Conservation (phyloP, 164 flowering plant genomes). For the Santalum album region DNA sequence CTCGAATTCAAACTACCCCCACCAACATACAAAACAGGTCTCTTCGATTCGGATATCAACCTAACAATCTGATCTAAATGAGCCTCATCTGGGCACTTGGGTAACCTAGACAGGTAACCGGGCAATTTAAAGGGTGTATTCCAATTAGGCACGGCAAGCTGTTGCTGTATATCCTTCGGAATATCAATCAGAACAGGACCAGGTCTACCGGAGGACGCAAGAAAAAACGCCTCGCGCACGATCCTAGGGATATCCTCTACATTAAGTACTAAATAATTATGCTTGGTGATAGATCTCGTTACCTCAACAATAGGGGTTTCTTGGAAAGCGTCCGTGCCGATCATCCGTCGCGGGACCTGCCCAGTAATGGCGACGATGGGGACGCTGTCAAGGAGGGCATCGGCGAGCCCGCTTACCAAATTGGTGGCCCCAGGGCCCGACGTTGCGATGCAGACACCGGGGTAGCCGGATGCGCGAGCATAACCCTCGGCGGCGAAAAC, state of each 20-base stretch:
- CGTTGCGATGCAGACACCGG: slow-evolving; percentile 69
- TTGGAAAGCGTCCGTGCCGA: slow-evolving; percentile 66
- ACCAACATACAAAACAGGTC: slow-evolving; percentile 57
- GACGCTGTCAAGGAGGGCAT: slow-evolving; percentile 54
- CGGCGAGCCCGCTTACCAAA: slow-evolving; percentile 65
- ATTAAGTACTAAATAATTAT: slow-evolving; percentile 55
- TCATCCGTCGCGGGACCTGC: slow-evolving; percentile 63
- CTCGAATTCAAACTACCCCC: slow-evolving; percentile 76
- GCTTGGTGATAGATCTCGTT: slow-evolving; percentile 61
- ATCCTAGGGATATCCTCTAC: slow-evolving; percentile 54
- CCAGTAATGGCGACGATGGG: slow-evolving; percentile 65
- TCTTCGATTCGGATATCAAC: slow-evolving; percentile 45
- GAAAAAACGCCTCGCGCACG: slow-evolving; percentile 46
- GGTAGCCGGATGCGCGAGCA: slow-evolving; percentile 47
- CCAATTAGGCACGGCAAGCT: slow-evolving; percentile 50
- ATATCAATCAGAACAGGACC: slow-evolving; percentile 67
- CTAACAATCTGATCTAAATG: slow-evolving; percentile 49
- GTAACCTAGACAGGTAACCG: slow-evolving; percentile 44
- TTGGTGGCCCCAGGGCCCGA: slow-evolving; percentile 81
- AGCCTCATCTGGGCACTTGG: slow-evolving; percentile 20
- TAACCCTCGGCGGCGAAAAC: slow-evolving; percentile 69
- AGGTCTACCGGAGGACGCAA: slow-evolving; percentile 48
- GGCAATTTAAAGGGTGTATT: slow-evolving; percentile 28
- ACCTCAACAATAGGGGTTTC: slow-evolving; percentile 73
- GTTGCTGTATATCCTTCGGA: slow-evolving; percentile 63